Base-by-base conservation (phyloP, 164 flowering plant species). In the Nymphaea colorata region DNA sequence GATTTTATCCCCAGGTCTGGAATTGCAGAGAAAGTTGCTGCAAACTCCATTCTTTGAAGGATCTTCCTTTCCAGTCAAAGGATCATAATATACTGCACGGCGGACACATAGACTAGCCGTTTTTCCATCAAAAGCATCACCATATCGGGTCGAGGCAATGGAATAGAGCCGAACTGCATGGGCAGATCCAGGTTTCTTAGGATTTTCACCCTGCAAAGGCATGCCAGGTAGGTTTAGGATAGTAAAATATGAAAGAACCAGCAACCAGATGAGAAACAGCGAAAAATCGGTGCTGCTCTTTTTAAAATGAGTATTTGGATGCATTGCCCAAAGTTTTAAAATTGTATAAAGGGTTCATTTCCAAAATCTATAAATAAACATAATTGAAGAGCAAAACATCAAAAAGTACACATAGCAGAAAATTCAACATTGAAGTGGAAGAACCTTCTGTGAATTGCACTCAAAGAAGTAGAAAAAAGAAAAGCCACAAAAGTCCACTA, bases 121-220 rank as follows among this genome's bases (percentile, higher is more conserved):
- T 78, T 82, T 95, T 36, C 97, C 98, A 79, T 95, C 98, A 77
- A 92, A 95, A 67, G 67, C 68, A 77, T 95, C 99, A 43, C 99
- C 99, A 79, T 89, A 95, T 77, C 99, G 83, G 36, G 99, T 79
- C 42, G 99, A 95, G 59, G 99, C 98, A 77, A 95, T 95, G 51
- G 98, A 95, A 69, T 95, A 95, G 6, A 95, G 90, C 36, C 98
- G 96, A 59, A 92, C 97, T 80, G 85, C 90, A 67, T 95, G 80
- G 6, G 98, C 94, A 65, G 8, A 47, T 63, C 99, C 98, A 3
- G 98, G 98, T 72, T 95, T 95, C 76, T 95, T 92, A 43, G 98
- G 99, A 72, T 95, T 92, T 78, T 92, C 96, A 68, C 99, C 98
- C 99, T 95, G 84, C 10, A 53, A 68, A 44, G 11, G 25, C n/a